Evolutionary conservation across 2,329 filamentous ascomycete genomes (phyloP), one percentile per base, ranked within the genome.

Genomic region (Fusarium heterosporum): DNA sequence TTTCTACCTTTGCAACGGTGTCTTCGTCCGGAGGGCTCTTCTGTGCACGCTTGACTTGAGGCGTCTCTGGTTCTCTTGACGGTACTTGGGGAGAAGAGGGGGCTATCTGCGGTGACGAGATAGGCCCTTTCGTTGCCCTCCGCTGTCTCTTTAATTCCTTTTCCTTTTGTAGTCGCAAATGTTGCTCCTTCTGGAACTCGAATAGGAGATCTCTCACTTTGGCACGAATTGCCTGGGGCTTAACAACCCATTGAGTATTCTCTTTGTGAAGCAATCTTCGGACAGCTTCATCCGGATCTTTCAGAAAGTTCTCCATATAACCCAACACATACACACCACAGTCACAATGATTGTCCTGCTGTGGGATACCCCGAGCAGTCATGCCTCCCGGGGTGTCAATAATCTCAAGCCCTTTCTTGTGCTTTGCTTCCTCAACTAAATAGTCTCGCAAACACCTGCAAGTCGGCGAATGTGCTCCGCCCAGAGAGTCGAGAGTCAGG

Each of bases 261-360:
- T 91, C 84, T 39, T 84, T 86, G 26, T 82, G 84, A 7, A 97
- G 80, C 17, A 97, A 80, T 61, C 86, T 89, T 19, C 80, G 79
- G 16, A 92, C 83, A 68, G 96, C 96, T 1, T 75, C 77, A 64
- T 92, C 87, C 0, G 95, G 95, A 60, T 93, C 80, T 51, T 87
- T 83, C 16, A 96, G 84, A 66, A 99, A 97, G 66, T 91, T 89
- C 67, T 93, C 87, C 52, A 97, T 83, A 73, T 98, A 99, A 4
- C 90, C 91, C 6, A 97, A 81, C 4, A 98, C 81, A 71, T 91
- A 99, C 0, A 97, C 81, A 10, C 96, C 96, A 73, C 96, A 99
- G 75, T 99, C 96, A 63, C 87, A 94, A 70, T 85, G 91, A 74
- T 99, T 98, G 47, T 87, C 80, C 76, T 99, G 96, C 62, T 86